Conservation (phyloP, 2,329 filamentous ascomycete genomes). For the Incumbomyces lentus region DNA sequence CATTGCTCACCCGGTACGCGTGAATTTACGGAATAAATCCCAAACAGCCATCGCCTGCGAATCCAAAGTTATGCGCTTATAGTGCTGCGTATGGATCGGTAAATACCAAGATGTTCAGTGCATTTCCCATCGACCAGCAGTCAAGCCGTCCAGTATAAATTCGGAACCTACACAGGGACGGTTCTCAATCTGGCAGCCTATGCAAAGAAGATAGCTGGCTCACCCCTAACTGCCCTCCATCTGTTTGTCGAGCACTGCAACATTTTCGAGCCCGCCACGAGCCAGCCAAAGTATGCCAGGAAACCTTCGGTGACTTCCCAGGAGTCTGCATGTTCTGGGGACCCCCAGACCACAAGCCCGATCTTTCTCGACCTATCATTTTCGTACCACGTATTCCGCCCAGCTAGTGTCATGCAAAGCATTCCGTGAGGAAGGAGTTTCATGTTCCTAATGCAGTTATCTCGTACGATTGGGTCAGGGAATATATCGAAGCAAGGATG, state of each 20-base stretch:
- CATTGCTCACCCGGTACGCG: too few relatives aligned
- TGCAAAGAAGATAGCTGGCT: conserved; percentile 18
- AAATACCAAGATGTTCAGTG: too few relatives aligned
- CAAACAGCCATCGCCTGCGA: too few relatives aligned
- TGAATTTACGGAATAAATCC: too few relatives aligned
- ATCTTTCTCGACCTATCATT: conserved; percentile 8
- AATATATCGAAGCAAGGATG: conserved; percentile 33
- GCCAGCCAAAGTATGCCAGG: conserved; percentile 27
- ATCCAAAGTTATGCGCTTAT: too few relatives aligned
- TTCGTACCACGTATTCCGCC: conserved; percentile 11
- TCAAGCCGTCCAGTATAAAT: too few relatives aligned
- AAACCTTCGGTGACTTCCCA: conserved; percentile 33
- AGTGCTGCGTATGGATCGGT: too few relatives aligned
- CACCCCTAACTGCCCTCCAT: conserved; percentile 27
- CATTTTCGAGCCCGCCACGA: conserved; percentile 26
- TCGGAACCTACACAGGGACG: too few relatives aligned
- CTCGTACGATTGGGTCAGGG: conserved; percentile 29
- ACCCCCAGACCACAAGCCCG: conserved; percentile 29
- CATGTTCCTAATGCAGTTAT: conserved; percentile 24
- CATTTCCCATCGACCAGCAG: too few relatives aligned
- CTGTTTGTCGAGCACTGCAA: conserved; percentile 27
- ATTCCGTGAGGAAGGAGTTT: conserved; percentile 3
- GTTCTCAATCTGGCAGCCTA: background rate
- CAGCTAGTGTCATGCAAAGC: conserved; percentile 10
- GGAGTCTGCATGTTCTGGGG: conserved; percentile 24